phyloP scores from a whole-genome alignment of 2,329 filamentous ascomycete species.

The Aspergillus pseudotamarii region DNA sequence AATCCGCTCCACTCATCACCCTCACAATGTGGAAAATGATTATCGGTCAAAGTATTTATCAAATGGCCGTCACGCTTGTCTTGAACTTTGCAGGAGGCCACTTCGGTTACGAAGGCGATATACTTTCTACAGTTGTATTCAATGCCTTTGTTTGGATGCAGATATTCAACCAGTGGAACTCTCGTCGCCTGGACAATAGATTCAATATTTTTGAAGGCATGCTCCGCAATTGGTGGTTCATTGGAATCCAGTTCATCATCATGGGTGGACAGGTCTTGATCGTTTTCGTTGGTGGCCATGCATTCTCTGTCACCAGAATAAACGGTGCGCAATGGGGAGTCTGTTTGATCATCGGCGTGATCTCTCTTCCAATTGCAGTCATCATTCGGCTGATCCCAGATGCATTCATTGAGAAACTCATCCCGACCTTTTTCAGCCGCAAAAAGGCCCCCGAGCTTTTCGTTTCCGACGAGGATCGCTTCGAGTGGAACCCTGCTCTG shows the following conservation, averaged over 20 bases:
- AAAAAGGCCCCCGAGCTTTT: constrained; percentile 46
- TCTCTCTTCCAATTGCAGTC: constrained; percentile 68
- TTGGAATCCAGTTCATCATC: constrained; percentile 67
- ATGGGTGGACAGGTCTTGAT: constrained; percentile 72
- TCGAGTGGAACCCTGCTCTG: constrained; percentile 62
- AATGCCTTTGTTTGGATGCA: constrained; percentile 53
- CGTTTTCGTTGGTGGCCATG: constrained; percentile 68
- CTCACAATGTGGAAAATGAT: constrained; percentile 53
- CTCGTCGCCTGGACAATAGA: constrained; percentile 47
- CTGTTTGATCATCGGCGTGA: constrained; percentile 67
- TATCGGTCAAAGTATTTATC: constrained; percentile 47
- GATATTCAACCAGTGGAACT: constrained; percentile 55
- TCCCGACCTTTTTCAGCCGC: constrained; percentile 43
- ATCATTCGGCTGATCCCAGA: constrained; percentile 64
- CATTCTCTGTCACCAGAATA: constrained; percentile 65
- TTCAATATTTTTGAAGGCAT: constrained; percentile 50
- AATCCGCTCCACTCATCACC: constrained; percentile 49
- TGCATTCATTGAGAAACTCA: constrained; percentile 51
- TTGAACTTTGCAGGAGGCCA: constrained; percentile 51
- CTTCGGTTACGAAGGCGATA: constrained; percentile 24
- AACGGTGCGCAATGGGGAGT: constrained; percentile 70
- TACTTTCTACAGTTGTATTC: constrained; percentile 44
- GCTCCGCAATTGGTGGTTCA: constrained; percentile 49
- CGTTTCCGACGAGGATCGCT: constrained; percentile 50
- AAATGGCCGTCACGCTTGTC: constrained; percentile 45